phyloP scores from a whole-genome alignment of 768 basidiomycete genomes.

The Russula griseocarnosa region DNA sequence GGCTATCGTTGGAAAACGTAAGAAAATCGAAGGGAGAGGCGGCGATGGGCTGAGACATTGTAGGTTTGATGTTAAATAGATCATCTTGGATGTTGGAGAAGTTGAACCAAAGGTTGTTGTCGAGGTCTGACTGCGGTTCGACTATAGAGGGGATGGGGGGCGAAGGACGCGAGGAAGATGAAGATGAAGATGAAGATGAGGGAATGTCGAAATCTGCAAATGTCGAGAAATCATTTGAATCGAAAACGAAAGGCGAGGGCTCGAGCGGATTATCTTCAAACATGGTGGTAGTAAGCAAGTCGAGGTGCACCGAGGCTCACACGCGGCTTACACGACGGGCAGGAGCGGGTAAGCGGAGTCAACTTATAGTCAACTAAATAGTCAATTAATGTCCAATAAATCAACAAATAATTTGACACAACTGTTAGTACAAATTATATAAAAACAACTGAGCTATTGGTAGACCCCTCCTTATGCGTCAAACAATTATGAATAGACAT shows the following conservation, averaged over 20 bases:
- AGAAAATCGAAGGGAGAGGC: constrained; percentile 41
- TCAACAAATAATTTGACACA: too few relatives aligned
- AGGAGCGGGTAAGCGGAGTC: too few relatives aligned
- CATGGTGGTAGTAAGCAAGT: constrained; percentile 8
- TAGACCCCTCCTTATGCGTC: too few relatives aligned
- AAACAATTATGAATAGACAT: too few relatives aligned
- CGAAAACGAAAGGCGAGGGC: constrained; percentile 21
- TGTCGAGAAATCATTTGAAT: constrained; percentile 9
- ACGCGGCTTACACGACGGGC: background rate
- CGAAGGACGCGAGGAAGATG: constrained; percentile 1
- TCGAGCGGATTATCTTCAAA: constrained; percentile 26
- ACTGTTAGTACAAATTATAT: too few relatives aligned
- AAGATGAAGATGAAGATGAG: background rate
- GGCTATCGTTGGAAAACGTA: constrained; percentile 35
- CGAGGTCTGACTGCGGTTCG: constrained; percentile 18
- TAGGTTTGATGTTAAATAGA: constrained; percentile 31
- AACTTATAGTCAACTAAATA: too few relatives aligned
- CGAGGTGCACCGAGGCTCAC: too few relatives aligned
- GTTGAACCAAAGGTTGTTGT: constrained; percentile 28
- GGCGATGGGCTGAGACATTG: constrained; percentile 30
- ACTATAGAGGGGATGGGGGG: constrained; percentile 9
- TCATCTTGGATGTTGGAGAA: constrained; percentile 34
- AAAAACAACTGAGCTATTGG: too few relatives aligned
- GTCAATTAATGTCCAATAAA: too few relatives aligned
- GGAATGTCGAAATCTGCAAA: constrained; percentile 13